Evolutionary conservation across 164 flowering plant genomes (phyloP).

Genomic region (Magnolia sinica): DNA sequence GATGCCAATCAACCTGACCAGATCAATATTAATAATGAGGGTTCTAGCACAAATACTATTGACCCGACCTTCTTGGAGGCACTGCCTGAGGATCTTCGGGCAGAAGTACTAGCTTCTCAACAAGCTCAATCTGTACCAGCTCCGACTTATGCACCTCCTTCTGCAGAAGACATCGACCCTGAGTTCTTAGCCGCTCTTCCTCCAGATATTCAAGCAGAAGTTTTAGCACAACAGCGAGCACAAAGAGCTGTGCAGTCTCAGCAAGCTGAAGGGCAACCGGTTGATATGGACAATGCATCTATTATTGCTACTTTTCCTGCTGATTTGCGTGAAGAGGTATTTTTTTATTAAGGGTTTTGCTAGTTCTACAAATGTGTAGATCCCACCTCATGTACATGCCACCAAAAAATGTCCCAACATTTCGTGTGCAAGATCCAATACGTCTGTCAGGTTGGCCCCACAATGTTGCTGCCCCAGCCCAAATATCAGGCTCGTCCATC

Average conservation of each 20-base stretch:
- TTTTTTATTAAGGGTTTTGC: background rate
- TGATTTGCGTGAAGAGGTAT: conserved; percentile 96
- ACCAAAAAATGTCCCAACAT: no score
- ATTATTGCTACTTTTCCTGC: conserved; percentile 97
- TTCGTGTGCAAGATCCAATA: no score
- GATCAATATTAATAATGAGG: conserved; percentile 34
- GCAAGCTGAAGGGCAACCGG: conserved; percentile 89
- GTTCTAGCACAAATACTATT: conserved; percentile 57
- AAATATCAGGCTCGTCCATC: no score
- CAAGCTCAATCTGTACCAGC: conserved; percentile 72
- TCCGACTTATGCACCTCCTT: conserved; percentile 64
- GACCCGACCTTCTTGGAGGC: conserved; percentile 98
- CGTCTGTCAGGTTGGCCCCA: no score
- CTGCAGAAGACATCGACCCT: conserved; percentile 87
- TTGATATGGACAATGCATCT: conserved; percentile 97
- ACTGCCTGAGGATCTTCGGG: conserved; percentile 89
- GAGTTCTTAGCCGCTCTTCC: conserved; percentile 98
- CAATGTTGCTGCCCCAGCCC: background rate
- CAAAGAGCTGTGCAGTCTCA: conserved; percentile 66
- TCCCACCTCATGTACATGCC: background rate
- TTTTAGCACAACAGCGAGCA: conserved; percentile 88
- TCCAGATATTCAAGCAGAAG: conserved; percentile 96
- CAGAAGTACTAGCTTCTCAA: conserved; percentile 94
- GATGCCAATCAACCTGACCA: conserved; percentile 53
- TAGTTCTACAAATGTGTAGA: background rate